Percentiles rank a stretch among this genome's conserved stretches.
Evolutionary conservation across 345 rosid genomes (phyloP).

Genomic region (Fremontodendron californicum): DNA sequence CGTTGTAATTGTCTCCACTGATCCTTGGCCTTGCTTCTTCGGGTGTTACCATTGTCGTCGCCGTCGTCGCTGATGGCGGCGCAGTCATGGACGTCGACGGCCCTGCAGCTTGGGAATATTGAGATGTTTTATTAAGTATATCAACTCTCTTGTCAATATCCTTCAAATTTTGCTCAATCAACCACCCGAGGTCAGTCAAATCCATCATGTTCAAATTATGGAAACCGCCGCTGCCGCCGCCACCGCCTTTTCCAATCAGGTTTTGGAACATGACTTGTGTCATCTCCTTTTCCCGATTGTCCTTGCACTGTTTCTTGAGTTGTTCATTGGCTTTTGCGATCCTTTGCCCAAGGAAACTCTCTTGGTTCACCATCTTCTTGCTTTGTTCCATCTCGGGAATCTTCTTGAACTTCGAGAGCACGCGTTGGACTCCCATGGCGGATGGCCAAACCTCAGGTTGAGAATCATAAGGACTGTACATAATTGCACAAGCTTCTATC

Average conservation of each 20-base stretch:
- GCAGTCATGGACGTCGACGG: neutral
- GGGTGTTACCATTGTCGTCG: neutral
- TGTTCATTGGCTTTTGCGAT: conserved; percentile 11
- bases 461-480: conserved; percentile 22
- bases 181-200: neutral
- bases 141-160: neutral
- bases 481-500: conserved; percentile 28
- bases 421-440: conserved; percentile 8
- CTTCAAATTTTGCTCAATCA: neutral
- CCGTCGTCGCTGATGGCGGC: neutral
- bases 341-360: conserved; percentile 19
- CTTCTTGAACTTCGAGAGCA: conserved; percentile 18
- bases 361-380: conserved; percentile 33
- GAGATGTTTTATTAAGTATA: neutral
- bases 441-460: conserved; percentile 36
- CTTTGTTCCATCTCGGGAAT: conserved; percentile 30
- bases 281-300: conserved; percentile 28
- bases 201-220: conserved; percentile 10
- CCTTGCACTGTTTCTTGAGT: conserved; percentile 19
- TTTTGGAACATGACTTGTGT: conserved; percentile 23
- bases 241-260: conserved; percentile 10
- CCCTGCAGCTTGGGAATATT: neutral
- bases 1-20: neutral
- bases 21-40: neutral
- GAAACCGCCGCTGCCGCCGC: no score